These are phyloP conservation scores for Verticillium isaacii DNA, from an alignment of 2,329 filamentous ascomycete genomes.

Conservation along the genomic window DNA sequence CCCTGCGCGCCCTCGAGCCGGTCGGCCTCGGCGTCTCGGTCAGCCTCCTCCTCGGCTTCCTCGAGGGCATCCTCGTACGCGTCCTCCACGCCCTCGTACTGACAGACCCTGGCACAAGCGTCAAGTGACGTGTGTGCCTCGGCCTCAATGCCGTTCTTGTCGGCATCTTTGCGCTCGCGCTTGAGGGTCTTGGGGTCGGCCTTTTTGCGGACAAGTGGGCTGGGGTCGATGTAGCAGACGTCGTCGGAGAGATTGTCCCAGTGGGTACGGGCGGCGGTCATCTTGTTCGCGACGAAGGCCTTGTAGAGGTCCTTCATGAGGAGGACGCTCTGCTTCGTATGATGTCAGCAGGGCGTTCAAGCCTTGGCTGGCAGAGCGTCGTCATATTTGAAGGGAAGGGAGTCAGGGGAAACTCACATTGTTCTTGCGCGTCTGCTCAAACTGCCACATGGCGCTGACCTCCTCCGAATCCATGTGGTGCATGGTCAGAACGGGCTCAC, in stretches of 20 bases:
- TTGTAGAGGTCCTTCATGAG: conserved; percentile 46
- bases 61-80: conserved; percentile 25
- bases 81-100: conserved; percentile 30
- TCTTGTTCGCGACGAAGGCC: conserved; percentile 38
- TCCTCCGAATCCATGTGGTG: conserved; percentile 50
- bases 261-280: conserved; percentile 35
- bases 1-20: not conserved
- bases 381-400: conserved; percentile 21
- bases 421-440: conserved; percentile 42
- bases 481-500: conserved; percentile 53
- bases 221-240: conserved; percentile 36
- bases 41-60: conserved; percentile 18
- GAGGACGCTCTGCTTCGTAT: conserved; percentile 22
- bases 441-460: conserved; percentile 47
- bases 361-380: conserved; percentile 17
- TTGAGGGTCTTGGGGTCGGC: conserved; percentile 23
- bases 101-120: conserved; percentile 46
- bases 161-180: conserved; percentile 30
- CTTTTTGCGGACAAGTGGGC: conserved; percentile 26
- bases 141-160: conserved; percentile 36
- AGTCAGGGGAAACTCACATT: conserved; percentile 24
- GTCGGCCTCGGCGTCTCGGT: conserved; percentile 11
- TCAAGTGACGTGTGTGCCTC: conserved; percentile 39
- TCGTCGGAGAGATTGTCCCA: conserved; percentile 52
- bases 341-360: not conserved